Evolutionary conservation across 2,329 filamentous ascomycete species (phyloP).

Genomic region (Aspergillus fijiensis): DNA sequence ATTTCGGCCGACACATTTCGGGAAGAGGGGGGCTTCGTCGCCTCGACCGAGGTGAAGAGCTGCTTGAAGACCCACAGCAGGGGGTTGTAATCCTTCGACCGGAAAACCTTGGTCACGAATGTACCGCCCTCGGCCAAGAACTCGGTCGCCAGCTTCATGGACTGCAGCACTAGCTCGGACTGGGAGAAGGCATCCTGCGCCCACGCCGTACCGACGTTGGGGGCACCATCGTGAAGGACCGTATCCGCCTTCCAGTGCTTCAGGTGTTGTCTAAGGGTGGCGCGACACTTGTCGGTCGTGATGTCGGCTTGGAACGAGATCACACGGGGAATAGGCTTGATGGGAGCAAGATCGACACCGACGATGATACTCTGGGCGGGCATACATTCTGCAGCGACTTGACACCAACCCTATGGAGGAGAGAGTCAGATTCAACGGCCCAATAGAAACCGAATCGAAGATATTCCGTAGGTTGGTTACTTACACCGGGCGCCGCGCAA

Average conservation of each 20-base stretch:
- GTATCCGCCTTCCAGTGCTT: conserved; percentile 97
- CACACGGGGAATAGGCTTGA: conserved; percentile 90
- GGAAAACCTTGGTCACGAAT: conserved; percentile 96
- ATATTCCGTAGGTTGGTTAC: conserved; percentile 33
- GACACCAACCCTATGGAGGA: conserved; percentile 74
- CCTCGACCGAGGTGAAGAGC: conserved; percentile 90
- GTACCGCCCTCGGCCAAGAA: conserved; percentile 86
- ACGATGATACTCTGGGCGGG: conserved; percentile 85
- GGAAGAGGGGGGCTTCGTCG: conserved; percentile 93
- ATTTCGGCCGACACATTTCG: conserved; percentile 97
- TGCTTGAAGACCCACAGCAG: conserved; percentile 98
- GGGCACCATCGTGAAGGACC: conserved; percentile 93
- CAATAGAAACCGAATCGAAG: conserved; percentile 5
- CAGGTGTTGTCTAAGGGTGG: conserved; percentile 82
- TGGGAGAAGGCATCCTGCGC: conserved; percentile 98
- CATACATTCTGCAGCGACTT: conserved; percentile 95
- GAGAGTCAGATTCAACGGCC: conserved; percentile 19
- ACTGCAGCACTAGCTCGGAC: conserved; percentile 85
- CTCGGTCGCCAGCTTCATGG: conserved; percentile 89
- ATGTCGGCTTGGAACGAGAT: conserved; percentile 98
- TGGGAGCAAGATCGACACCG: conserved; percentile 89
- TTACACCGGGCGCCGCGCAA: conserved; percentile 88
- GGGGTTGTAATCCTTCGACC: conserved; percentile 95
- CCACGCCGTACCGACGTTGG: conserved; percentile 97
- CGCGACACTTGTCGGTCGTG: conserved; percentile 91